Conservation (phyloP, 805 yeast species). For the Metschnikowia colocasiae region DNA sequence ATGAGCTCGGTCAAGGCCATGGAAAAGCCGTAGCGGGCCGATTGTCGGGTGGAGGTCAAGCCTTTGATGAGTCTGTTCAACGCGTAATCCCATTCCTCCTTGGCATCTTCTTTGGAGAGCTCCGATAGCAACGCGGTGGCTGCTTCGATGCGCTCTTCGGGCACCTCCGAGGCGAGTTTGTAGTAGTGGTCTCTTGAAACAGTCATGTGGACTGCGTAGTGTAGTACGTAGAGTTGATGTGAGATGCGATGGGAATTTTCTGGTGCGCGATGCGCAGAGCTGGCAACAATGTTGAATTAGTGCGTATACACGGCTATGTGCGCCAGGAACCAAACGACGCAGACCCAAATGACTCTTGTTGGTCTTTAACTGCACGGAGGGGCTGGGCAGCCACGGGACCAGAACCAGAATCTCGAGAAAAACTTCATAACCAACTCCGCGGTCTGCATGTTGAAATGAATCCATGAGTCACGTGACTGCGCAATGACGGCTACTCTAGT, state of each 20-base stretch:
- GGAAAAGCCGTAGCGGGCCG: slow-evolving; percentile 85
- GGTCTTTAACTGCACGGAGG: too few species aligned
- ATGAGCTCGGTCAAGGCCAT: slow-evolving; percentile 76
- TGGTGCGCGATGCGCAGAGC: slow-evolving; percentile 2
- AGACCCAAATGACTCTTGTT: background rate
- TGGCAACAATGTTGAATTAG: slow-evolving; percentile 20
- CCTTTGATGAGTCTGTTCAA: slow-evolving; percentile 76
- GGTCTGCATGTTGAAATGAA: slow-evolving; percentile 18
- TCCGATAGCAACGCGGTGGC: slow-evolving; percentile 66
- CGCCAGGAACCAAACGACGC: background rate
- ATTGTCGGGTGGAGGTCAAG: slow-evolving; percentile 72
- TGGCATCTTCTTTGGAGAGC: slow-evolving; percentile 40
- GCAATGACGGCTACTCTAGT: background rate
- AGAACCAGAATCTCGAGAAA: too few species aligned
- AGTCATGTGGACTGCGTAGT: slow-evolving; percentile 27
- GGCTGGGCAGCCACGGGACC: too few species aligned
- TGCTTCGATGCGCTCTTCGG: slow-evolving; percentile 65
- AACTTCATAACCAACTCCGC: background rate
- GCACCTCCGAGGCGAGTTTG: slow-evolving; percentile 70
- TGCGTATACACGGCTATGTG: slow-evolving; percentile 1
- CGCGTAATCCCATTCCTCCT: slow-evolving; percentile 78
- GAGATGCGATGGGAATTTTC: slow-evolving; percentile 5
- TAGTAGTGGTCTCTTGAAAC: slow-evolving; percentile 77
- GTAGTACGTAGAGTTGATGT: background rate
- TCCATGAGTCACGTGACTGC: background rate